Percentiles rank a stretch among this genome's conserved stretches.
Conservation (phyloP, 176 grass and related monocot genomes). For the Saccharum officinarum region DNA sequence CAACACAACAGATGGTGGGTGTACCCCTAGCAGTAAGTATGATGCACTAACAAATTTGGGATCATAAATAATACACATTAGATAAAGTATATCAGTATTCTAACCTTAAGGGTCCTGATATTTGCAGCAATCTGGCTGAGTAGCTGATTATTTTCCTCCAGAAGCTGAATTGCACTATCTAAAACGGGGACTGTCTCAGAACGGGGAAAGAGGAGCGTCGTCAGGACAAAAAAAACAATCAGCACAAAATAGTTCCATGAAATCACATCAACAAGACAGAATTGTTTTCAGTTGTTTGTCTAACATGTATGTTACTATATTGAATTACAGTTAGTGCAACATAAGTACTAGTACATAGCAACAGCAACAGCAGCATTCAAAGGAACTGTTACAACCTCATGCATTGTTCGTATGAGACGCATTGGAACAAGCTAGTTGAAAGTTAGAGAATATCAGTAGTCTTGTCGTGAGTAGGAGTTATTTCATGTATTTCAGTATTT, state of each 20-base stretch:
- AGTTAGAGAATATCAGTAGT: not conserved
- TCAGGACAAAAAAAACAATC: slow-evolving; percentile 6
- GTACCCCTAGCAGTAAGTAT: not conserved
- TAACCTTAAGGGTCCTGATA: slow-evolving; percentile 65
- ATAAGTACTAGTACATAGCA: not conserved
- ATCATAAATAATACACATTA: slow-evolving; percentile 4
- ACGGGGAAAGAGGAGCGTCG: slow-evolving; percentile 3
- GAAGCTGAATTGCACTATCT: slow-evolving; percentile 61
- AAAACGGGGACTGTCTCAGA: slow-evolving; percentile 47
- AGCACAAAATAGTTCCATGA: slow-evolving; percentile 22
- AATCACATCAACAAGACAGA: slow-evolving; percentile 6
- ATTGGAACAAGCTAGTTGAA: not conserved
- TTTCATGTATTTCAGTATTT: not conserved
- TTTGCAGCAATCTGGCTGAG: slow-evolving; percentile 71
- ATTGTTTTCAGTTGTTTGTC: not conserved
- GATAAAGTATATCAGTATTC: not conserved
- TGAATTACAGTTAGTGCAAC: not conserved
- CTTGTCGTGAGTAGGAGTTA: not conserved
- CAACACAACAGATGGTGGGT: not conserved
- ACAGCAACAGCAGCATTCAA: not conserved
- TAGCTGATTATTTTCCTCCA: slow-evolving; percentile 68
- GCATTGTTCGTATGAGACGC: not conserved
- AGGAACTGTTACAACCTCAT: not conserved
- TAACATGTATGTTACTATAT: not conserved
- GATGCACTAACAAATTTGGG: not conserved